Base-by-base conservation (phyloP, 208 protist species). In the Leptomonas seymouri region DNA sequence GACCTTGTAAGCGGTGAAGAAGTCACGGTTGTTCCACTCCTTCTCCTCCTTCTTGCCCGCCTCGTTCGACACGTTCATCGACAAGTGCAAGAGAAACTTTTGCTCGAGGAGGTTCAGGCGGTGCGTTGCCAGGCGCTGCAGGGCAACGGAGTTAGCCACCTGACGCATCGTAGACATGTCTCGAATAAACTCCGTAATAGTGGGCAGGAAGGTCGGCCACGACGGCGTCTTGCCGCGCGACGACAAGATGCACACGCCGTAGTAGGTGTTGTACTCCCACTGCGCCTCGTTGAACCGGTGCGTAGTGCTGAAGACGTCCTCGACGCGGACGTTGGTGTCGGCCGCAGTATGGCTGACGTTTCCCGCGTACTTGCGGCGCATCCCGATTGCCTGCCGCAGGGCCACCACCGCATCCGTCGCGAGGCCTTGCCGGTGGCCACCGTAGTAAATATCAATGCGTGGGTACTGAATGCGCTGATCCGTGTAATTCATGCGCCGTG, bases 31-130 rank as follows among this genome's bases (percentile, higher is more conserved):
- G 77, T 96, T 96, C 80, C 84, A 93, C 70, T 89, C 86, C 87
- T 96, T 96, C 67, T 94, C 89, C 67, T 84, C 80, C 61, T 67
- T 71, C 67, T 64, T 66, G 18, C 91, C 91, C 16, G 83, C 85
- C 66, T 96, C 91, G 57, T 91, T 94, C 31, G 73, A 84, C 42
- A 97, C 81, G 75, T 98, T 98, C 60, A 98, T 87, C 0, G 94
- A 86, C 3, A 93, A 85, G 66, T 98, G 96, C 45, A 99, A 74
- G 46, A 94, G 73, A 69, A 97, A 98, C 81, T 97, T 98, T 23
- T 82, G 80, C 84, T 98, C 95, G 12, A 98, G 77, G 11, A 98
- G 50, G 42, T 88, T 80, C 0, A 99, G 90, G 25, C 97, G 75
- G 44, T 96, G 93, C 46, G 83, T 87, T 7, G 78, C 82, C 23